Base-by-base conservation (phyloP, 2,329 filamentous ascomycete genomes). In the Echinosphaeria canescens region DNA sequence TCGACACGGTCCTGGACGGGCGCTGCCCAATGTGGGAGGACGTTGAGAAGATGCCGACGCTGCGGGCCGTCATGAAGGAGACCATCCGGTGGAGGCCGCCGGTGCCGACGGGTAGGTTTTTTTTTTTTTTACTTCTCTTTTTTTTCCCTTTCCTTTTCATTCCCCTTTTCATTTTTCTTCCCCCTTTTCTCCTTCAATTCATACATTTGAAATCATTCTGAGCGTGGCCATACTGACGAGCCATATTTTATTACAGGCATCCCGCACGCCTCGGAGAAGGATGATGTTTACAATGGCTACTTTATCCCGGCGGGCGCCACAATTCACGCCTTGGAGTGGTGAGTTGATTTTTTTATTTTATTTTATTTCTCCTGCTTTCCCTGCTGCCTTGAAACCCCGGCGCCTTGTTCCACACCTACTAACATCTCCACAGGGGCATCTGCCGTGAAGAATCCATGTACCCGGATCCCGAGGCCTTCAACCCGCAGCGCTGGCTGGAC, bases 281-380 rank as follows among this genome's bases (percentile, higher is more conserved):
- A 62, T 27, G 58, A 63, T 32, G 47, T 59, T 13, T 64, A 61
- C 33, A 43, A 56, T 3, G 60, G 59, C 2, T 62, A 56, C 35
- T 53, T 56, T 38, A 59, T 64, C 25, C 53, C 55, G 1, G 54
- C 51, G 16, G 59, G 59, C 5, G 51, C 58, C 2, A 56, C 56
- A 1, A 53, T 64, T 13, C 51, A 64, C 27, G 54, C 61, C 2
- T 38, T 62, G 13, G 56, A 61, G 42, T 64, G 54, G 58, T 59
- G 38, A 35, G 48, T 42, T 13, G n/a, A n/a, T n/a, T n/a, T n/a
- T n/a, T n/a, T n/a, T n/a, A n/a, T n/a, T n/a, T n/a, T n/a, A n/a
- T n/a, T n/a, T n/a, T n/a, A n/a, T n/a, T 15, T 20, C 5, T 23
- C 10, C 22, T 6, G 12, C 22, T 10, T 8, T n/a, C 13, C 11